Conservation (phyloP, 208 protist genomes). For the Lotmaria passim region DNA sequence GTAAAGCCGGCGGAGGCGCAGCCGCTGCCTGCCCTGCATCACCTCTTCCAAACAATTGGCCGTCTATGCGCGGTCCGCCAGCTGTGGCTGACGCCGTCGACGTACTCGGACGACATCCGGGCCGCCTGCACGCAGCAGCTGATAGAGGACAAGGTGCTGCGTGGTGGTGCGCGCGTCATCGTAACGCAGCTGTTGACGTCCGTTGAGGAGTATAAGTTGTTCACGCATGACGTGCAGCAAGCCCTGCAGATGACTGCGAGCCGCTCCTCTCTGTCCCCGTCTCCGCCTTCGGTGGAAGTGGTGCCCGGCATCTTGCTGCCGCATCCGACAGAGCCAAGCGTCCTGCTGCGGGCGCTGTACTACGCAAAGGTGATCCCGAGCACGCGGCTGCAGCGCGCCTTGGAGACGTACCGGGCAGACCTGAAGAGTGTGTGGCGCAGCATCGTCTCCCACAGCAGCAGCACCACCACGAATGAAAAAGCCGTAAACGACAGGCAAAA, state of each 20-base stretch:
- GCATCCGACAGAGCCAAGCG: conserved; percentile 20
- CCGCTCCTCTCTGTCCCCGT: background rate
- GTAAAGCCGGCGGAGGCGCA: background rate
- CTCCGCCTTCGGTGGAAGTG: background rate
- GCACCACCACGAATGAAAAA: background rate
- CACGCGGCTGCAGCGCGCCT: conserved; percentile 15
- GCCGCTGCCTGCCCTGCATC: conserved; percentile 22
- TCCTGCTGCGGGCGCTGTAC: conserved; percentile 31
- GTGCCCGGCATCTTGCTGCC: conserved; percentile 33
- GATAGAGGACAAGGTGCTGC: conserved; percentile 36
- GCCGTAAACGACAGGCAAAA: background rate
- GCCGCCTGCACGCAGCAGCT: conserved; percentile 29
- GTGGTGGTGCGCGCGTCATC: conserved; percentile 14
- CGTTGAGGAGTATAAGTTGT: conserved; percentile 33
- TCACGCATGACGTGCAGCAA: conserved; percentile 20
- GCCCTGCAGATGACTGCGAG: conserved; percentile 13
- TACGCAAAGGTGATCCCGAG: conserved; percentile 34
- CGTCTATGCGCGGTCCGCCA: conserved; percentile 16
- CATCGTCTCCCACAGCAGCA: conserved; percentile 3
- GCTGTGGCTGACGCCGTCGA: conserved; percentile 33
- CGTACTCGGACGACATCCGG: conserved; percentile 12
- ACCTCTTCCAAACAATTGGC: conserved; percentile 16
- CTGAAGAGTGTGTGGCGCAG: conserved; percentile 19
- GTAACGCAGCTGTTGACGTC: conserved; percentile 46
- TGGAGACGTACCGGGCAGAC: conserved; percentile 22